These are phyloP conservation scores for Thyridium curvatum DNA, from an alignment of 2,329 filamentous ascomycete genomes.

Conservation along the genomic window DNA sequence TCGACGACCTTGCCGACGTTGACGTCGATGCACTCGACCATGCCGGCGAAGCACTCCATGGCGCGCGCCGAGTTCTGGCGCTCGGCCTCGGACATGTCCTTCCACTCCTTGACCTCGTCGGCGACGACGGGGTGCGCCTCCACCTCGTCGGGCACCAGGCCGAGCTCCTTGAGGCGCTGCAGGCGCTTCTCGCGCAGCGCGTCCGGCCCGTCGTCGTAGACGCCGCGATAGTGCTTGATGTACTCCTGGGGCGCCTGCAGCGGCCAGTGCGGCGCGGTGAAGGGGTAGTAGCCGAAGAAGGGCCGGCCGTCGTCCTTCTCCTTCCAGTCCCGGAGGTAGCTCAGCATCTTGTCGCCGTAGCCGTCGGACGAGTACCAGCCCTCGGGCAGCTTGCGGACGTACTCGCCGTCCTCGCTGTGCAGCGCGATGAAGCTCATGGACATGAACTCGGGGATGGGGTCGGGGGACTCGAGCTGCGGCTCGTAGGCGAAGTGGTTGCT, in stretches of 20 bases:
- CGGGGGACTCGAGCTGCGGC: conserved; percentile 28
- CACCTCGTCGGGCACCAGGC: conserved; percentile 45
- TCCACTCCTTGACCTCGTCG: conserved; percentile 40
- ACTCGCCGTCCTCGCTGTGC: conserved; percentile 28
- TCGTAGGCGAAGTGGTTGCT: conserved; percentile 49
- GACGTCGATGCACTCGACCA: conserved; percentile 55
- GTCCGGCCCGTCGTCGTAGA: conserved; percentile 55
- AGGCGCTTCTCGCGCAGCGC: conserved; percentile 46
- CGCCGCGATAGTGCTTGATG: conserved; percentile 48
- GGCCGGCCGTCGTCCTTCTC: conserved; percentile 26
- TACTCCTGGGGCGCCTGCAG: conserved; percentile 51
- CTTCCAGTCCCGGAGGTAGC: conserved; percentile 42
- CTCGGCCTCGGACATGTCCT: conserved; percentile 36
- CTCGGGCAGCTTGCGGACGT: conserved; percentile 36
- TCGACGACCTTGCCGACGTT: conserved; percentile 53
- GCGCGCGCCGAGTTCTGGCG: conserved; percentile 39
- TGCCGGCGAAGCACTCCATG: conserved; percentile 57
- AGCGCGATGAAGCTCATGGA: conserved; percentile 31
- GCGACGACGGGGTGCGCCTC: conserved; percentile 43
- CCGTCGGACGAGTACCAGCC: conserved; percentile 47
- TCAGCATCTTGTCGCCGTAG: conserved; percentile 44
- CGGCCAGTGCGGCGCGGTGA: conserved; percentile 58
- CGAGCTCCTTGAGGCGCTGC: conserved; percentile 47
- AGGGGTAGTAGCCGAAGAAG: conserved; percentile 55
- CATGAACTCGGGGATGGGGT: conserved; percentile 32